These are phyloP conservation scores for Nemania sp. DNA, from an alignment of 2,329 filamentous ascomycete genomes.

Conservation along the genomic window DNA sequence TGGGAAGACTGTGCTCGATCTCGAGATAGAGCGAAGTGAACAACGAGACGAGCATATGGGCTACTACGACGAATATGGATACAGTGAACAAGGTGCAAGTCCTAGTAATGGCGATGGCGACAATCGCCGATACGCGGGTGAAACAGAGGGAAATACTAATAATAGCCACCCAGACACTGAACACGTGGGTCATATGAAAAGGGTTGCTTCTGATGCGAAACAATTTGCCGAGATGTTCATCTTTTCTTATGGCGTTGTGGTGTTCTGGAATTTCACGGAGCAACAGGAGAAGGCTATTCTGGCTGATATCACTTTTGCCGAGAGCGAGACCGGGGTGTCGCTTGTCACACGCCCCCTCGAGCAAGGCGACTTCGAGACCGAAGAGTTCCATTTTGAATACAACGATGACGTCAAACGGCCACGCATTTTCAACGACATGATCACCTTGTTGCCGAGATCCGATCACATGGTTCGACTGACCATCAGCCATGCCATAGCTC, in stretches of 20 bases:
- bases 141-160: conserved; percentile 16
- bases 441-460: conserved; percentile 86
- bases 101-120: conserved; percentile 45
- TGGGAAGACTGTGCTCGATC: conserved; percentile 90
- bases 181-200: conserved; percentile 62
- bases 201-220: conserved; percentile 77
- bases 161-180: conserved; percentile 19
- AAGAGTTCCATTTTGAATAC: conserved; percentile 99
- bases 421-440: conserved; percentile 99
- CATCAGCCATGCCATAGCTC: conserved; percentile 96
- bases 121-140: conserved; percentile 39
- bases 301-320: conserved; percentile 91
- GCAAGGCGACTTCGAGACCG: conserved; percentile 94
- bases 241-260: conserved; percentile 95
- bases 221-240: conserved; percentile 95
- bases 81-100: conserved; percentile 57
- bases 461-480: conserved; percentile 99
- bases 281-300: conserved; percentile 96
- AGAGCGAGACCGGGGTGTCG: conserved; percentile 71
- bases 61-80: conserved; percentile 82
- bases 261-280: conserved; percentile 99
- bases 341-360: conserved; percentile 83
- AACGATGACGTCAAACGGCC: conserved; percentile 86
- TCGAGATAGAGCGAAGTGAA: conserved; percentile 96
- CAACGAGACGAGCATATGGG: conserved; percentile 89